phyloP scores from a whole-genome alignment of 257 asterid genomes.

The Petunia secreta region DNA sequence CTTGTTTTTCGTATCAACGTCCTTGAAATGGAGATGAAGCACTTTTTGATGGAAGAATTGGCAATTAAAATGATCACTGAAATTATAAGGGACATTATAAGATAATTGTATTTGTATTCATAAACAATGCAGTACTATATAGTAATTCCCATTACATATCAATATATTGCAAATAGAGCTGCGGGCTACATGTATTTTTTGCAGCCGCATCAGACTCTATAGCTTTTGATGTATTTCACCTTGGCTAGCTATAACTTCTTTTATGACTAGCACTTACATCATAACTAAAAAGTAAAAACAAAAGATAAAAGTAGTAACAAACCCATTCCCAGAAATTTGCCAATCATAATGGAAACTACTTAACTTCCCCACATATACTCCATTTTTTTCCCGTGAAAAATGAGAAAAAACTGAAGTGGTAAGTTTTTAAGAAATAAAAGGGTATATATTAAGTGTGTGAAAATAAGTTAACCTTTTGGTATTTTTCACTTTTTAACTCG shows the following conservation, averaged over 20 bases:
- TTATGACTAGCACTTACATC: slow-evolving; percentile 1
- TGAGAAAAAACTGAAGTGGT: slow-evolving; percentile 21
- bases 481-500: slow-evolving; percentile 15
- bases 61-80: background rate
- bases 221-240: background rate
- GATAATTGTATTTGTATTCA: background rate
- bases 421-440: background rate
- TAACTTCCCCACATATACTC: background rate
- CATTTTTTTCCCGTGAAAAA: slow-evolving; percentile 25
- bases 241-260: slow-evolving; percentile 1
- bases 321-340: too few relatives aligned
- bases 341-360: background rate
- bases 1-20: background rate
- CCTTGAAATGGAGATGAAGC: background rate
- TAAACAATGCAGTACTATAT: background rate
- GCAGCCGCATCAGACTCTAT: slow-evolving; percentile 49
- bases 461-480: background rate
- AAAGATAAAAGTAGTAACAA: background rate
- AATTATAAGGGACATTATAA: background rate
- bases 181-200: slow-evolving; percentile 47
- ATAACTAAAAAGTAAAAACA: background rate
- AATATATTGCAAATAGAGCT: slow-evolving; percentile 31
- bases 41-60: background rate
- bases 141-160: background rate
- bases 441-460: background rate